A percentile compares a stretch with the other conserved stretches of the same genome.
phyloP scores from a whole-genome alignment of 2,329 filamentous ascomycete species.

The Drechslera avenae region DNA sequence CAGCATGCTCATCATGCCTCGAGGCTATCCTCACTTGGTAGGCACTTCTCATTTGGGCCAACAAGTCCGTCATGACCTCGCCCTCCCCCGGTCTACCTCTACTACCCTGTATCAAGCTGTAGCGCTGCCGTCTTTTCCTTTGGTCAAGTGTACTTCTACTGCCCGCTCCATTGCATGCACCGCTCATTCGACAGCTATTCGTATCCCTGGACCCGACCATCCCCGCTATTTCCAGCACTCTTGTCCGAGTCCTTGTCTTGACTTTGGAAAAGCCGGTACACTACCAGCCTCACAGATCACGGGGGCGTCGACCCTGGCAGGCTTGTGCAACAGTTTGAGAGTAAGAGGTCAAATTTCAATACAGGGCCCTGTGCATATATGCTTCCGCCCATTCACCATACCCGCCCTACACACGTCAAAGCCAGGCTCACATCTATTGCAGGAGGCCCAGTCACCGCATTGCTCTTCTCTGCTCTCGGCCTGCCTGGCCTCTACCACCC shows the following conservation, averaged over 20 bases:
- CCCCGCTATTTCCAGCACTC: constrained; percentile 15
- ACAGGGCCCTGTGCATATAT: constrained; percentile 45
- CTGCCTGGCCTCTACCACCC: constrained; percentile 8
- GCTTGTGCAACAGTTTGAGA: constrained; percentile 39
- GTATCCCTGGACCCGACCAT: constrained; percentile 28
- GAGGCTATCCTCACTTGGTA: constrained; percentile 45
- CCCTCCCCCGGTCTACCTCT: constrained; percentile 37
- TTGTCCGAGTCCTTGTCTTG: constrained; percentile 26
- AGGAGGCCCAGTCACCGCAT: not conserved
- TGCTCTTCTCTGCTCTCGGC: constrained; percentile 8
- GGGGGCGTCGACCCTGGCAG: constrained; percentile 37
- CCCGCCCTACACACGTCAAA: constrained; percentile 12
- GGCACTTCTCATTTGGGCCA: constrained; percentile 49
- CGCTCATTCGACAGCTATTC: constrained; percentile 29
- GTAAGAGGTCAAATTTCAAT: constrained; percentile 34
- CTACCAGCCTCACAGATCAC: constrained; percentile 42
- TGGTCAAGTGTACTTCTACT: constrained; percentile 43
- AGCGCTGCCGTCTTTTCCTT: constrained; percentile 28
- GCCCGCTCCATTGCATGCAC: constrained; percentile 4
- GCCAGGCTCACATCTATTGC: constrained; percentile 12
- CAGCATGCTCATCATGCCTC: constrained; percentile 40
- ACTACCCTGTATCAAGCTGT: constrained; percentile 46
- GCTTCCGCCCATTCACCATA: constrained; percentile 35
- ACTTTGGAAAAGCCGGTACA: constrained; percentile 23
- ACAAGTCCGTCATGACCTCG: constrained; percentile 44